Evolutionary conservation across 2,329 filamentous ascomycete genomes (phyloP).

Genomic region (Monosporascus sp.): DNA sequence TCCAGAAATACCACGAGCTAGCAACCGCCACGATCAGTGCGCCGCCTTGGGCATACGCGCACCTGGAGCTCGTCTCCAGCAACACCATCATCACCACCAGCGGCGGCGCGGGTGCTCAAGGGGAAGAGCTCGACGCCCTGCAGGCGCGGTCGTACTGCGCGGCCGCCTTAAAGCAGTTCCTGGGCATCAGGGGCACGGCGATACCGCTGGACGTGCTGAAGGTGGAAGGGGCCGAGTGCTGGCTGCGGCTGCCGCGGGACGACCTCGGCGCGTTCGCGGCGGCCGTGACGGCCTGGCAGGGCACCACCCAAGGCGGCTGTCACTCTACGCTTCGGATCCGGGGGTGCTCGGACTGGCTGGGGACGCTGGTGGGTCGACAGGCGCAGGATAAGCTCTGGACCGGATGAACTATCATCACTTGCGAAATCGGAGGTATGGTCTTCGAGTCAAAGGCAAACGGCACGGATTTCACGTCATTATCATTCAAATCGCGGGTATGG

Average conservation of each 20-base stretch:
- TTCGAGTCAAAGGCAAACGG: no score
- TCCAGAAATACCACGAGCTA: slow-evolving; percentile 41
- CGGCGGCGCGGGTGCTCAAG: not conserved
- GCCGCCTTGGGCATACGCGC: slow-evolving; percentile 52
- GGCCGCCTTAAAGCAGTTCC: slow-evolving; percentile 59
- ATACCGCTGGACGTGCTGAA: slow-evolving; percentile 68
- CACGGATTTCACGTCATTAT: slow-evolving; percentile 1
- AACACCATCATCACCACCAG: slow-evolving; percentile 8
- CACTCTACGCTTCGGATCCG: slow-evolving; percentile 49
- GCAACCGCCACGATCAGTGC: slow-evolving; percentile 45
- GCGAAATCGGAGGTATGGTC: no score
- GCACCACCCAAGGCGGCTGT: slow-evolving; percentile 35
- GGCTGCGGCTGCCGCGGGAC: slow-evolving; percentile 59
- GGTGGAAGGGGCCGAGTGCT: slow-evolving; percentile 49
- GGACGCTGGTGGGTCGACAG: slow-evolving; percentile 48
- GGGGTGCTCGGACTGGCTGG: slow-evolving; percentile 60
- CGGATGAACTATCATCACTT: slow-evolving; percentile 22
- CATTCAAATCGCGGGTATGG: slow-evolving; percentile 13
- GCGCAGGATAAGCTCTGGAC: slow-evolving; percentile 46
- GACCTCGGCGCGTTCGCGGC: slow-evolving; percentile 58
- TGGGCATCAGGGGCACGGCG: slow-evolving; percentile 62
- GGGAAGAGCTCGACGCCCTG: slow-evolving; percentile 50
- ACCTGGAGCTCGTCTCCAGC: slow-evolving; percentile 43
- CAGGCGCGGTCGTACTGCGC: slow-evolving; percentile 59
- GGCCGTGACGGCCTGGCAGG: slow-evolving; percentile 61